Evolutionary conservation across 768 basidiomycete genomes (phyloP), one percentile per base, ranked within the genome.

Genomic region (Lactarius hatsudake): DNA sequence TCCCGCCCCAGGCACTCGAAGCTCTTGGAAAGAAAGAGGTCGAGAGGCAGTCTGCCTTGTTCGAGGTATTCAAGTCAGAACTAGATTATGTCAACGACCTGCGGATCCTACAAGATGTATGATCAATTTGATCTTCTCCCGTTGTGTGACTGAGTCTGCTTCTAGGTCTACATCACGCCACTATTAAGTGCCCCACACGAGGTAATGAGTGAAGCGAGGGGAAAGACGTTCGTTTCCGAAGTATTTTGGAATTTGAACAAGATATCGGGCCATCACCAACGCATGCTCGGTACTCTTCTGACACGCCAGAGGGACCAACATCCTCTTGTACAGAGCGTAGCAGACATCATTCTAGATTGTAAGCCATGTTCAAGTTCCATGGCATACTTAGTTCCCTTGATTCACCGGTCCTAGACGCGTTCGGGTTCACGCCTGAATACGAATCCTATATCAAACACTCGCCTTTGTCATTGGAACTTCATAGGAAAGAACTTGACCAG

Each of bases 31-130:
- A 88, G 73, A 76, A 84, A 59, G 94, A 97, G 75, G 87, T 95
- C 26, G 86, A 90, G 65, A 83, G 95, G 55, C 95, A 98, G 75
- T 91, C 87, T 30, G 86, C 87, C 45, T 82, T 99, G 7, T 96
- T 95, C 71, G 96, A 98, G 75, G 78, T 96, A 28, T 88, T 98
- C 76, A 89, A 93, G 75, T 87, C 90, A 0, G 97, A 99, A 78
- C 83, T 87, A 69, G 89, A 94, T 67, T 98, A 97, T 75, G 89
- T 94, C 13, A 76, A 83, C 36, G 96, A 98, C 77, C 77, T 99
- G 59, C 82, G 87, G 73, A 75, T 87, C 65, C 78, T 91, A 69
- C 77, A 86, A 78, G 82, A 91, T 75, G 93, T 92, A 67, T 36
- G 75, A 67, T 54, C n/a, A 15, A 12, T 26, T 20, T 12, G 42